Base-by-base conservation (phyloP, 2,329 filamentous ascomycete species). In the Cercospora nicotianae region DNA sequence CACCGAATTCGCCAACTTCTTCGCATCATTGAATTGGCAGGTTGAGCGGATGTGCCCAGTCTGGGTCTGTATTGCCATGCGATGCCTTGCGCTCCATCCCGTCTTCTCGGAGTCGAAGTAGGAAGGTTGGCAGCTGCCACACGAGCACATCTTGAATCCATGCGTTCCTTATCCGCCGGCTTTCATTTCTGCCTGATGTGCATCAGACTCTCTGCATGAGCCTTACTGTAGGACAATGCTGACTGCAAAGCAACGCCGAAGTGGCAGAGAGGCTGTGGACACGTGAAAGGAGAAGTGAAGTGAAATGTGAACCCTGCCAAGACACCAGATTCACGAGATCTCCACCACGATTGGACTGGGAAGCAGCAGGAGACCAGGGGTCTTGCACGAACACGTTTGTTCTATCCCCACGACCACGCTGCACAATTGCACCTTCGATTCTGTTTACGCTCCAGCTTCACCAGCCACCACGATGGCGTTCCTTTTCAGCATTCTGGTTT, bases 401-500 rank as follows among this genome's bases (percentile, higher is more conserved):
- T 39, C 31, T 42, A 28, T 13, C 48, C 36, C 31, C 48, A 64
- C 39, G 42, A 64, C 28, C 60, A 42, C 23, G 23, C 48, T 28
- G 13, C 48, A 67, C 58, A 59, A 59, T 36, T 61, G 57, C 60
- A 45, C 28, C 51, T 61, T 66, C 67, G 13, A 60, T 66, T 66
- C 64, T 61, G 48, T 57, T 39, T 39, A 33, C 13, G 39, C 13
- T 26, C 42, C 45, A 33, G 42, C 28, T 60, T 53, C 28, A 60
- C 55, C 33, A 18, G 65, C 48, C 48, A 69, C 65, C 61, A 73
- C 23, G 33, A 77, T 79, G 75, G 72, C 72, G 67, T 74, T 77
- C 45, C 74, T 80, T 58, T 68, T 80, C 51, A 74, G 77, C 58
- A 65, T 81, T 45, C 75, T 83, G 66, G 77, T 81, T 59, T 77